phyloP scores from a whole-genome alignment of 2,329 filamentous ascomycete species.

The Talaromyces funiculosus region DNA sequence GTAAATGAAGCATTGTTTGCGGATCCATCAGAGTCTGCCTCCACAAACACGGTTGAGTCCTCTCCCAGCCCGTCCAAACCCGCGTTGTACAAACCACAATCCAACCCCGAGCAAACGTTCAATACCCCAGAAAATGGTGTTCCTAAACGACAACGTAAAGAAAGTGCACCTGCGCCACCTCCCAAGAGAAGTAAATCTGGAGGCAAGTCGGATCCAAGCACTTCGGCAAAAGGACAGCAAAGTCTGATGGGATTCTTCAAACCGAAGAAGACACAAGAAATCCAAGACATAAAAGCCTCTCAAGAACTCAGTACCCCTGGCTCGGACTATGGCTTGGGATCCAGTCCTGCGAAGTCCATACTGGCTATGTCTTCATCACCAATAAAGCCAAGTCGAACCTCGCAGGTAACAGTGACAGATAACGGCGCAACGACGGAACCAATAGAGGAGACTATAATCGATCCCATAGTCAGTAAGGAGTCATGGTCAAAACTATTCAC shows the following conservation, averaged over 20 bases:
- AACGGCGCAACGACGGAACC: slow-evolving; percentile 7
- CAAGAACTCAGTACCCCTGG: not conserved
- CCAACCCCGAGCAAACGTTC: not conserved
- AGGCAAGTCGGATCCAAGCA: slow-evolving; percentile 15
- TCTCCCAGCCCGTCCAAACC: not conserved
- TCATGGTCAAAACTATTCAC: slow-evolving; percentile 81
- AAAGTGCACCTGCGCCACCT: slow-evolving; percentile 24
- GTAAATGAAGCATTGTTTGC: not conserved
- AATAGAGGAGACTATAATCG: slow-evolving; percentile 48
- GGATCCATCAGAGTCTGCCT: not conserved
- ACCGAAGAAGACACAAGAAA: slow-evolving; percentile 42
- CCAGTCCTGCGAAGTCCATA: not conserved
- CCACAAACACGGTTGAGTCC: not conserved
- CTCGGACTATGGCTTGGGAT: not conserved
- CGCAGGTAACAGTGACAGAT: not conserved
- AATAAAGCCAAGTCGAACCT: not conserved
- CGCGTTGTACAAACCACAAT: not conserved
- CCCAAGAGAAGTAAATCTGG: slow-evolving; percentile 50
- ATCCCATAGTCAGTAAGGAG: slow-evolving; percentile 68
- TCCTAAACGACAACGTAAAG: slow-evolving; percentile 31
- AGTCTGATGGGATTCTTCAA: slow-evolving; percentile 78
- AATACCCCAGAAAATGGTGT: slow-evolving; percentile 17
- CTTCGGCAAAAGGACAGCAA: slow-evolving; percentile 47
- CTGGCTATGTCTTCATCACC: not conserved
- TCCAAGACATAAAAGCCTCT: not conserved